phyloP scores from a whole-genome alignment of 495 filamentous ascomycete species.

The Penicillium turbatum region DNA sequence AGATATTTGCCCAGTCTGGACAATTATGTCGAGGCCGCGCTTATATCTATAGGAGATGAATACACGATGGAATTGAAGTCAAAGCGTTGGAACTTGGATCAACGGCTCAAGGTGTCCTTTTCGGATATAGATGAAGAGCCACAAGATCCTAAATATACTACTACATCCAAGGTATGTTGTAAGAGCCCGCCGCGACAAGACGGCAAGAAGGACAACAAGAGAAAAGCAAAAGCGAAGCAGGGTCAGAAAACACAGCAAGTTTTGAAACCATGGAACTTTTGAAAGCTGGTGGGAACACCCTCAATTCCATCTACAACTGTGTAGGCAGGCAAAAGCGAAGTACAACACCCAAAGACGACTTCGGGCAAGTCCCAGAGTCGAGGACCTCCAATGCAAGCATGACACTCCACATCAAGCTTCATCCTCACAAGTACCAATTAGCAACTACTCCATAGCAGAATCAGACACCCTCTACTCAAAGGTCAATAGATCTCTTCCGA shows the following conservation, averaged over 20 bases:
- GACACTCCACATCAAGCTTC: not conserved
- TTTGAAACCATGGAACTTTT: too few species aligned
- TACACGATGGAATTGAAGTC: slow-evolving; percentile 6
- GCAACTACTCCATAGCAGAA: not conserved
- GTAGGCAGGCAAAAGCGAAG: too few species aligned
- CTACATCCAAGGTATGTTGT: too few species aligned
- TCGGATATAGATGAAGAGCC: not conserved
- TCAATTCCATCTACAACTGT: too few species aligned
- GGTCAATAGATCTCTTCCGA: slow-evolving; percentile 15
- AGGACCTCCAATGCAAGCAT: not conserved
- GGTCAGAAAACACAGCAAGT: too few species aligned
- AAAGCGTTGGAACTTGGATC: not conserved
- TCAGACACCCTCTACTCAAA: not conserved
- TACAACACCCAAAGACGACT: too few species aligned
- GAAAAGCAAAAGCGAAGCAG: too few species aligned
- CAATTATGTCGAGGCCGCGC: not conserved
- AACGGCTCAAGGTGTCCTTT: not conserved
- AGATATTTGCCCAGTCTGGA: not conserved
- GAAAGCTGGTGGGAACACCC: too few species aligned
- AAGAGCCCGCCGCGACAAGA: too few species aligned
- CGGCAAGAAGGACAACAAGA: too few species aligned
- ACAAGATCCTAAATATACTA: not conserved
- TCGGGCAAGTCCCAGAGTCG: too few species aligned
- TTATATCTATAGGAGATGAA: slow-evolving; percentile 3
- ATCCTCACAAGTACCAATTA: not conserved